Percentiles rank a stretch among this genome's conserved stretches.
Evolutionary conservation across 2,329 filamentous ascomycete species (phyloP).

Genomic region (Aspergillus intermedius): DNA sequence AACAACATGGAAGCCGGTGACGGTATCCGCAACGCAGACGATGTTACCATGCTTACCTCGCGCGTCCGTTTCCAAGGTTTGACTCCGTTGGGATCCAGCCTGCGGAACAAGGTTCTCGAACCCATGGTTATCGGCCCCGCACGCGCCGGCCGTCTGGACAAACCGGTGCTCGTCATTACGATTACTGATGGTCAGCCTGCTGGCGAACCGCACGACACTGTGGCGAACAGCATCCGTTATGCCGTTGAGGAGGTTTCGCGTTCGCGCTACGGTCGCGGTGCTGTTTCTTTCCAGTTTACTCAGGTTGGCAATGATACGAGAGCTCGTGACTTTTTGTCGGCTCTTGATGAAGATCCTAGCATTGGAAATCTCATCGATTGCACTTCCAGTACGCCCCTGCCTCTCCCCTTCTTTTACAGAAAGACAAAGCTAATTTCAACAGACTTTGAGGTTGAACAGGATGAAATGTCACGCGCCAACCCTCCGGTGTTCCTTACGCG

Average conservation of each 20-base stretch:
- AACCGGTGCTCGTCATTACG: conserved; percentile 59
- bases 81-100: conserved; percentile 59
- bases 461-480: conserved; percentile 57
- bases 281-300: conserved; percentile 62
- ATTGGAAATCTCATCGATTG: conserved; percentile 60
- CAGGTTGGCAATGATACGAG: conserved; percentile 62
- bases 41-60: conserved; percentile 53
- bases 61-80: conserved; percentile 59
- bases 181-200: conserved; percentile 63
- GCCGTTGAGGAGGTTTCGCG: conserved; percentile 47
- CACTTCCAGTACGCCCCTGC: conserved; percentile 54
- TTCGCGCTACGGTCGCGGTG: conserved; percentile 50
- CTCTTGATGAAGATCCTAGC: conserved; percentile 57
- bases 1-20: conserved; percentile 52
- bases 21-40: conserved; percentile 50
- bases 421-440: conserved; percentile 13
- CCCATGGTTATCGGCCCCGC: conserved; percentile 52
- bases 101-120: conserved; percentile 59
- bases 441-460: conserved; percentile 63
- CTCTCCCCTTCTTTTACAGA: background rate
- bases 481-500: conserved; percentile 59
- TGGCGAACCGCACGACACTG: conserved; percentile 52
- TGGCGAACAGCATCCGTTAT: conserved; percentile 53
- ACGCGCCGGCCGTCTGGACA: conserved; percentile 48
- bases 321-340: conserved; percentile 57